Conservation (phyloP, 495 filamentous ascomycete species). For the Aspergillus nanangensis region DNA sequence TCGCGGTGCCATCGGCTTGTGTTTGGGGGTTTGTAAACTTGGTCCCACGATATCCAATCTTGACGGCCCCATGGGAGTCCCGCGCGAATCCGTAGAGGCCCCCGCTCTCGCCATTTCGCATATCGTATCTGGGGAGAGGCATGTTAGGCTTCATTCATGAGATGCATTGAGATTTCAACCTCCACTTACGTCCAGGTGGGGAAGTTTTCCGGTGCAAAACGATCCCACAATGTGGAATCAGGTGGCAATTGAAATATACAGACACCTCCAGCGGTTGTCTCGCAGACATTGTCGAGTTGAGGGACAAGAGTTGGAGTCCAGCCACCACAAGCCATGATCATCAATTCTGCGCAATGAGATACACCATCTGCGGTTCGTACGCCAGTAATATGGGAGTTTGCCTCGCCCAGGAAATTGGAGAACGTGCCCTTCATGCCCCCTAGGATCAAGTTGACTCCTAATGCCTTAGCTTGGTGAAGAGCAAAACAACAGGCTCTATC, state of each 20-base stretch:
- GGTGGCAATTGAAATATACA: conserved; percentile 28
- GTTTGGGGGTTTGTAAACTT: conserved; percentile 32
- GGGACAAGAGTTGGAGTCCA: conserved; percentile 67
- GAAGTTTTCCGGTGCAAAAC: conserved; percentile 1
- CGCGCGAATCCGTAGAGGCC: conserved; percentile 38
- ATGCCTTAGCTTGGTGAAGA: conserved; percentile 26
- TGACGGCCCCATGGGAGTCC: conserved; percentile 31
- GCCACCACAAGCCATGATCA: conserved; percentile 70
- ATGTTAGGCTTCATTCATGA: conserved; percentile 20
- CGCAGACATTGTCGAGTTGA: conserved; percentile 26
- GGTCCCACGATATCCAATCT: conserved; percentile 42
- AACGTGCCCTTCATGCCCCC: conserved; percentile 16
- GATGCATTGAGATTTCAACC: conserved; percentile 8
- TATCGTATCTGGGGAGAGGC: conserved; percentile 27
- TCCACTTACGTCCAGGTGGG: neutral
- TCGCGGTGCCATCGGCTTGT: conserved; percentile 17
- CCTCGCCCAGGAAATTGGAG: conserved; percentile 15
- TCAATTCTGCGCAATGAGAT: conserved; percentile 51
- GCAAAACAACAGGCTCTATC: conserved; percentile 40
- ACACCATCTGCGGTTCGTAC: conserved; percentile 30
- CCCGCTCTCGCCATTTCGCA: conserved; percentile 24
- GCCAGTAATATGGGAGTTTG: conserved; percentile 11
- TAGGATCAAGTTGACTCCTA: conserved; percentile 32
- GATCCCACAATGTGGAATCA: conserved; percentile 22
- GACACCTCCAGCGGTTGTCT: conserved; percentile 41